Conservation (phyloP, 2,329 filamentous ascomycete species). For the Dothistroma septosporum region DNA sequence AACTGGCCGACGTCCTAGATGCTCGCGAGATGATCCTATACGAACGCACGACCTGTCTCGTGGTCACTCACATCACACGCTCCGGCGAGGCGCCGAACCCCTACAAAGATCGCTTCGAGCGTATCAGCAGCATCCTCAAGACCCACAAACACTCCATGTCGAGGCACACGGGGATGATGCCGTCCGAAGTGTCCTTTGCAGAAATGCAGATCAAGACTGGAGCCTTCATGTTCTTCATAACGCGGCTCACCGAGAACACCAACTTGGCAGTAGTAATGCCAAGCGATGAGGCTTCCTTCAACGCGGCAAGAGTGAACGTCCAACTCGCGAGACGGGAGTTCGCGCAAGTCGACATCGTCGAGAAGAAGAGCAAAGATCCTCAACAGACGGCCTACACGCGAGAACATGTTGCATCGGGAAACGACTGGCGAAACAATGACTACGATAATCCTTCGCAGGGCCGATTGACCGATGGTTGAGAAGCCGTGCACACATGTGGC, state of each 20-base stretch:
- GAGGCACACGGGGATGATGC: constrained; percentile 74
- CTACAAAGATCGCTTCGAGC: constrained; percentile 87
- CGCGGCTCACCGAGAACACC: constrained; percentile 94
- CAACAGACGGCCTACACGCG: constrained; percentile 12
- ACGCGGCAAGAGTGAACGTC: constrained; percentile 84
- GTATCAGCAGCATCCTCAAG: constrained; percentile 95
- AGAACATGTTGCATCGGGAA: constrained; percentile 9
- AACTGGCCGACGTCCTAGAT: constrained; percentile 79
- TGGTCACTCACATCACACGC: constrained; percentile 87
- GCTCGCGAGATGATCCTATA: constrained; percentile 93
- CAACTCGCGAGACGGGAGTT: constrained; percentile 82
- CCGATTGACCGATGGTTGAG: constrained; percentile 17
- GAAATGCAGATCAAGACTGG: constrained; percentile 76
- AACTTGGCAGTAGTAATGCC: constrained; percentile 91
- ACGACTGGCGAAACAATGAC: constrained; percentile 16
- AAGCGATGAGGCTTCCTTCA: constrained; percentile 86
- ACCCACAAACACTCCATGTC: constrained; percentile 83
- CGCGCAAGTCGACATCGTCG: constrained; percentile 53
- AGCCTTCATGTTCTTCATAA: constrained; percentile 88
- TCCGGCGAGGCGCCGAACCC: constrained; percentile 71
- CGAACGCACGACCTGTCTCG: constrained; percentile 91
- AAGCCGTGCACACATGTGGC: background rate
- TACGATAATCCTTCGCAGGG: constrained; percentile 12
- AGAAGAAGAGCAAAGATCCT: constrained; percentile 31
- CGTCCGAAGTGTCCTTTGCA: constrained; percentile 74